These are phyloP conservation scores for Xanthoconium purpureum DNA, from an alignment of 768 basidiomycete genomes.

Conservation along the genomic window DNA sequence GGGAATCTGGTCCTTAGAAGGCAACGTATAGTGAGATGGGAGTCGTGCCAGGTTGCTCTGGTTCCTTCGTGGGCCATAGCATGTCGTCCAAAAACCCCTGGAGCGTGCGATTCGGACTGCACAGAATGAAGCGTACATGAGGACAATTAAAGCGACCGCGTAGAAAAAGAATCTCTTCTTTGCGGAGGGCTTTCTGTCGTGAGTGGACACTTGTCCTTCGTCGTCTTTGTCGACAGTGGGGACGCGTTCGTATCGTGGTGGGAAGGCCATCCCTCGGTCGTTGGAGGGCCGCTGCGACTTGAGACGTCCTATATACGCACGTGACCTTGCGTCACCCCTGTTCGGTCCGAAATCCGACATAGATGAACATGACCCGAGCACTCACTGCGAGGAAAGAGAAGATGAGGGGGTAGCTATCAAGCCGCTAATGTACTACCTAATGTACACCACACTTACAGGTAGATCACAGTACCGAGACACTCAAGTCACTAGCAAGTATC, in stretches of 20 bases:
- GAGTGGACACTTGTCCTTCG: not conserved
- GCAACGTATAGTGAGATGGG: slow-evolving; percentile 53
- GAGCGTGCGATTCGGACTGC: slow-evolving; percentile 20
- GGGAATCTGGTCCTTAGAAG: slow-evolving; percentile 68
- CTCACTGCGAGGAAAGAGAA: no score
- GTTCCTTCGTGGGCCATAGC: slow-evolving; percentile 20
- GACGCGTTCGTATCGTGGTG: slow-evolving; percentile 26
- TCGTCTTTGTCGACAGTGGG: slow-evolving; percentile 16
- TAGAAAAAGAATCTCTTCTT: slow-evolving; percentile 27
- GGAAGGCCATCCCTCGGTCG: slow-evolving; percentile 17
- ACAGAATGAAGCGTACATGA: slow-evolving; percentile 24
- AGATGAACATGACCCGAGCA: no score
- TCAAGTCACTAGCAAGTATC: no score
- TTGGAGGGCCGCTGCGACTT: not conserved
- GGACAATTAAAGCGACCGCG: slow-evolving; percentile 12
- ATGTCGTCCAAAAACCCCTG: slow-evolving; percentile 19
- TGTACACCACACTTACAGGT: no score
- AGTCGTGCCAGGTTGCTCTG: slow-evolving; percentile 24
- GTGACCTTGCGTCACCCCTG: not conserved
- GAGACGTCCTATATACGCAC: not conserved
- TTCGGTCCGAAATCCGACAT: no score
- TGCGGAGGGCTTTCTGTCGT: not conserved
- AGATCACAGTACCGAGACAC: no score
- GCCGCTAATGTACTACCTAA: no score
- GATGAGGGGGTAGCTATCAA: no score